Percentiles rank a stretch among this genome's conserved stretches.
These are phyloP conservation scores for Nannizzia gypsea DNA, from an alignment of 2,329 filamentous ascomycete genomes.

Conservation along the genomic window DNA sequence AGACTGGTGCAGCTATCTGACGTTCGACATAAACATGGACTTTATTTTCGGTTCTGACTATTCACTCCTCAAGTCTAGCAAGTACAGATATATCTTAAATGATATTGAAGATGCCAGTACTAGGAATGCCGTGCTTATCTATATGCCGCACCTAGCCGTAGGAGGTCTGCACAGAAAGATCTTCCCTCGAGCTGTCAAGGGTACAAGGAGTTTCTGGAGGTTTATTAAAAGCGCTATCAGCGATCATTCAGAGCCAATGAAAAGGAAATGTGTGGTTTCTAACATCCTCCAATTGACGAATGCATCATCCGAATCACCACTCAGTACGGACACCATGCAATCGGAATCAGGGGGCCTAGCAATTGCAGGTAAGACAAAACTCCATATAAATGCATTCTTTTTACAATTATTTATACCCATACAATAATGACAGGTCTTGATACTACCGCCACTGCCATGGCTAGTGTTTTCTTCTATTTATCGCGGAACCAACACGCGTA, in stretches of 20 bases:
- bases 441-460: constrained; percentile 30
- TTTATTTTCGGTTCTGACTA: not conserved
- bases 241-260: not conserved
- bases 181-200: not conserved
- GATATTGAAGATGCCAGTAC: not conserved
- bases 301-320: not conserved
- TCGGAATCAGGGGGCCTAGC: not conserved
- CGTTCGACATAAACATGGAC: not conserved
- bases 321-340: not conserved
- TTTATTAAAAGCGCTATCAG: not conserved
- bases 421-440: constrained; percentile 23
- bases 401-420: not conserved
- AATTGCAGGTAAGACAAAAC: not conserved
- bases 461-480: constrained; percentile 31
- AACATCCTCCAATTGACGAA: not conserved
- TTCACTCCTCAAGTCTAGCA: not conserved
- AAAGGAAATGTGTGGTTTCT: not conserved
- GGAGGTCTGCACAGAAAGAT: not conserved
- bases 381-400: not conserved
- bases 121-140: not conserved
- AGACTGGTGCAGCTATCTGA: not conserved
- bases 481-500: constrained; percentile 21
- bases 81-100: not conserved
- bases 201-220: not conserved
- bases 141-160: not conserved